phyloP scores from a whole-genome alignment of 1,284 basidiomycete genomes.

The Sanghuangporus weigelae region DNA sequence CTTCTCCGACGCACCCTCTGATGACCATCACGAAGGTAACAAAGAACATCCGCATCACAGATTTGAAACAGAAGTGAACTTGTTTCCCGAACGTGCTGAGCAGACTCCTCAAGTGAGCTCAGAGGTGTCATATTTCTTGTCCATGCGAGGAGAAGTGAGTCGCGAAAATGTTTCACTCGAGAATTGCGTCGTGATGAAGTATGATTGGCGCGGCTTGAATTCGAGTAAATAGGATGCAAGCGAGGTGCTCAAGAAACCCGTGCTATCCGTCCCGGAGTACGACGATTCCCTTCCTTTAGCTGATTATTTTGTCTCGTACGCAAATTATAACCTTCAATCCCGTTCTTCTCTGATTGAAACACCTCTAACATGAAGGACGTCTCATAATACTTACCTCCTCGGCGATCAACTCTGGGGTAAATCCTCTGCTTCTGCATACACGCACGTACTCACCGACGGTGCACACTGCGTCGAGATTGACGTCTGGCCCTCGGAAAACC shows the following conservation, averaged over 20 bases:
- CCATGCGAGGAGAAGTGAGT: slow-evolving; percentile 20
- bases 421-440: slow-evolving; percentile 50
- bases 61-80: slow-evolving; percentile 23
- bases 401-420: slow-evolving; percentile 54
- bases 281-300: slow-evolving; percentile 44
- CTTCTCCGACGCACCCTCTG: background rate
- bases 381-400: slow-evolving; percentile 63
- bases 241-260: slow-evolving; percentile 32
- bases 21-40: background rate
- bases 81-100: slow-evolving; percentile 15
- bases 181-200: background rate
- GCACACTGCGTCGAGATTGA: slow-evolving; percentile 68
- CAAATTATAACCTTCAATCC: slow-evolving; percentile 5
- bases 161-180: background rate
- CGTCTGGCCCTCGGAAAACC: slow-evolving; percentile 45
- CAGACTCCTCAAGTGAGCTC: slow-evolving; percentile 20
- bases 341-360: background rate
- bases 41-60: background rate
- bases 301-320: slow-evolving; percentile 55
- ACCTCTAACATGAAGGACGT: slow-evolving; percentile 36
- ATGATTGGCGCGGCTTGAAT: slow-evolving; percentile 25
- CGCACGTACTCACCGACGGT: slow-evolving; percentile 46
- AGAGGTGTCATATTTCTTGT: slow-evolving; percentile 23
- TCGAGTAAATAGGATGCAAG: background rate
- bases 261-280: slow-evolving; percentile 30